These are phyloP conservation scores for Aspergillus bertholletiae DNA, from an alignment of 495 filamentous ascomycete genomes.

Conservation along the genomic window DNA sequence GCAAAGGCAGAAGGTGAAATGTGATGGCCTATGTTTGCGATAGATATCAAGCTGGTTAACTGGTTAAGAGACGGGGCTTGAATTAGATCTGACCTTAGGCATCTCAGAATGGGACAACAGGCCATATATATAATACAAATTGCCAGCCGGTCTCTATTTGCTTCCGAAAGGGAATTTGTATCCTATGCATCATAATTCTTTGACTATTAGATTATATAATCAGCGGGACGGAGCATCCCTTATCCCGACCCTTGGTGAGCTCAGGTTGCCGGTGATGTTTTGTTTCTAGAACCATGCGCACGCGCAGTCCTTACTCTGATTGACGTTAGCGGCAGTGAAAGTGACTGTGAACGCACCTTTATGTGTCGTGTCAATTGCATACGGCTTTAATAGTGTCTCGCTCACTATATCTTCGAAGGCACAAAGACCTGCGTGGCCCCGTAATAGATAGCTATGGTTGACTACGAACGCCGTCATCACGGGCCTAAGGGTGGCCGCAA, in stretches of 20 bases:
- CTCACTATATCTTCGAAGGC: neutral
- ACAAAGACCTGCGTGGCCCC: neutral
- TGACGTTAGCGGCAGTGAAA: neutral
- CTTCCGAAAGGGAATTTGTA: no score
- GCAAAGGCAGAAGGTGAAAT: neutral
- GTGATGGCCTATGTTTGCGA: neutral
- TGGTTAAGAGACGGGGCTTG: neutral
- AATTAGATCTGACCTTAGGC: neutral
- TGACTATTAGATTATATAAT: conserved; percentile 21
- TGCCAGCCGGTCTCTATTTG: no score
- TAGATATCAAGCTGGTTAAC: neutral
- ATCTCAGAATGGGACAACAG: neutral
- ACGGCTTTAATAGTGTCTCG: neutral
- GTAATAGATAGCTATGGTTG: conserved; percentile 53
- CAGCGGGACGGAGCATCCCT: conserved; percentile 20
- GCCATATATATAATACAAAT: no score
- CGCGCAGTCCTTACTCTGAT: conserved; percentile 6
- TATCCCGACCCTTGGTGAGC: conserved; percentile 5
- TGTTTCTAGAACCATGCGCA: conserved; percentile 8
- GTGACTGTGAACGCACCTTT: conserved; percentile 3
- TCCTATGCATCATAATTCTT: no score
- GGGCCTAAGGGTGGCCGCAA: conserved; percentile 64
- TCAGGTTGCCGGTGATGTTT: conserved; percentile 15
- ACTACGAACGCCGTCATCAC: conserved; percentile 64
- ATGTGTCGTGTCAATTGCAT: neutral